Evolutionary conservation across 192 early-diverging fungal species (phyloP).

Genomic region (Diversispora eburnea): DNA sequence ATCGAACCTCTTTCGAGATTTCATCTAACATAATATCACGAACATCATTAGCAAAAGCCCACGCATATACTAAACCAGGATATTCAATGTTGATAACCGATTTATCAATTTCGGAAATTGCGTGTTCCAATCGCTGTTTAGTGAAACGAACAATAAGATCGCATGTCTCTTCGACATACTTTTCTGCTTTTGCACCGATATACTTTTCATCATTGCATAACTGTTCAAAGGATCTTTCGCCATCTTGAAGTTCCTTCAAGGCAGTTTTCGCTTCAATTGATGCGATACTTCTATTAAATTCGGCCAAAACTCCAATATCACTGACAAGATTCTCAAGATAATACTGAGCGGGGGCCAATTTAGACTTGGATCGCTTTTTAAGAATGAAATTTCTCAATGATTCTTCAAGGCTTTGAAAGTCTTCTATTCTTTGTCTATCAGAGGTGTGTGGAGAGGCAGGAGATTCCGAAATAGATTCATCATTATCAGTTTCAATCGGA

Average conservation of each 20-base stretch:
- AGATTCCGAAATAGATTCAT: slow-evolving; percentile 27
- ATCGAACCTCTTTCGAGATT: slow-evolving; percentile 58
- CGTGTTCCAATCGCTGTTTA: slow-evolving; percentile 38
- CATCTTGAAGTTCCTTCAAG: slow-evolving; percentile 56
- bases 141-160: slow-evolving; percentile 49
- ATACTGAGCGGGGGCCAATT: slow-evolving; percentile 90
- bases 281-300: slow-evolving; percentile 64
- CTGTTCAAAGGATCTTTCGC: slow-evolving; percentile 70
- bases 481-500: slow-evolving; percentile 26
- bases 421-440: slow-evolving; percentile 32
- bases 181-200: slow-evolving; percentile 61
- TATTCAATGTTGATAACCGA: slow-evolving; percentile 68
- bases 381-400: slow-evolving; percentile 87
- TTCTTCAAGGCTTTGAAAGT: slow-evolving; percentile 82
- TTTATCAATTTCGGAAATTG: slow-evolving; percentile 66
- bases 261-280: slow-evolving; percentile 60
- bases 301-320: slow-evolving; percentile 73
- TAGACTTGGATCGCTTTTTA: slow-evolving; percentile 91
- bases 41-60: slow-evolving; percentile 84
- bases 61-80: slow-evolving; percentile 75
- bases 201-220: slow-evolving; percentile 70
- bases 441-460: slow-evolving; percentile 29
- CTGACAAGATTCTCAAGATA: slow-evolving; percentile 82
- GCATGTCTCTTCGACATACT: slow-evolving; percentile 57
- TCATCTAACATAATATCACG: slow-evolving; percentile 63